Evolutionary conservation across 148 eudicot species (phyloP).

Genomic region (Camellia lanceoleosa): DNA sequence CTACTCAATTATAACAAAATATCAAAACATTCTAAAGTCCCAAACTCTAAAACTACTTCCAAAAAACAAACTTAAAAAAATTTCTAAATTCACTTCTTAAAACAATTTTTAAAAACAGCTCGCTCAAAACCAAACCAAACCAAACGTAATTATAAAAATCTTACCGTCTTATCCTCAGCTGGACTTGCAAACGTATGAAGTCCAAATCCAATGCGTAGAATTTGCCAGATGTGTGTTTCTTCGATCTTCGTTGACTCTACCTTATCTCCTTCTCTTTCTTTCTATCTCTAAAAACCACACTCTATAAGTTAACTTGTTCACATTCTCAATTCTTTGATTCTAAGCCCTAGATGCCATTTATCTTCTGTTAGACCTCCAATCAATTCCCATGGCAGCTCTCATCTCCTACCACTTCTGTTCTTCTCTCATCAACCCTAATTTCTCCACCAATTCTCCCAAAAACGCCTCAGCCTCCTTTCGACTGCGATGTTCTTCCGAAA

Average conservation of each 20-base stretch:
- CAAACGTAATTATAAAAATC: too few species aligned
- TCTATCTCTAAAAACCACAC: conserved; percentile 7
- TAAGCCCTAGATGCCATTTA: conserved; percentile 15
- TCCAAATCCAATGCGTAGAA: background rate
- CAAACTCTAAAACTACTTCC: too few species aligned
- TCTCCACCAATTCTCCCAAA: conserved; percentile 15
- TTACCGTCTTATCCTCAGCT: too few species aligned
- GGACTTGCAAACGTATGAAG: too few species aligned
- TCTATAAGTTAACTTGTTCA: background rate
- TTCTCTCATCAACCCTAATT: conserved; percentile 25
- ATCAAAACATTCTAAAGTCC: too few species aligned
- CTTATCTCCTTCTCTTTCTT: conserved; percentile 5
- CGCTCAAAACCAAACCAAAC: too few species aligned
- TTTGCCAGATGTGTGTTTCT: conserved; percentile 22
- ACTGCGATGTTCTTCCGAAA: conserved; percentile 38
- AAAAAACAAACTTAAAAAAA: too few species aligned
- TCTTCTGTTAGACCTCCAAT: conserved; percentile 1
- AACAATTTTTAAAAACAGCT: too few species aligned
- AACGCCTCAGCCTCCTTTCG: conserved; percentile 23
- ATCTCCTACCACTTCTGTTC: conserved; percentile 40
- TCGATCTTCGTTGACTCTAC: background rate
- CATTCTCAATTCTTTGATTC: background rate
- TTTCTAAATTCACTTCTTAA: too few species aligned
- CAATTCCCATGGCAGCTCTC: conserved; percentile 52
- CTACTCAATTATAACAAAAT: too few species aligned